Evolutionary conservation across 306 rosid species (phyloP), one percentile per base, ranked within the genome.

Genomic region (Ormosia emarginata): DNA sequence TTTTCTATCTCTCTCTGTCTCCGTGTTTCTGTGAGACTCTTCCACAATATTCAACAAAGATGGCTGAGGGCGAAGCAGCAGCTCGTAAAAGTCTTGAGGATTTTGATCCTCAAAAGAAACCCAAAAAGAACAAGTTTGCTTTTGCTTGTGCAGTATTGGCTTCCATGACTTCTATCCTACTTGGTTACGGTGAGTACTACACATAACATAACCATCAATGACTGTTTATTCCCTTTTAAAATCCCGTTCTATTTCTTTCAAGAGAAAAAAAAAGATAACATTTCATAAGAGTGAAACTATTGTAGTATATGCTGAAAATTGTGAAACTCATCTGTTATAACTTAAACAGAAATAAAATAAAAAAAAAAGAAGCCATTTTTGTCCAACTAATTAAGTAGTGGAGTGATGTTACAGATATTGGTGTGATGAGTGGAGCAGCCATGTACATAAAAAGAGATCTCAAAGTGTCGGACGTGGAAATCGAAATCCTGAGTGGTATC

Each of bases 391-490:
- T n/a, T n/a, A n/a, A n/a, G n/a, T n/a, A n/a, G n/a, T n/a, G n/a
- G n/a, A n/a, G n/a, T n/a, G 24, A 24, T 49, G 82, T 61, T 49
- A 49, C 87, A 93, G 98, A 93, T 86, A 88, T 91, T 56, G 96
- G 96, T 55, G 98, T 93, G 47, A 93, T 93, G 94, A 93, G 97
- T 73, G 97, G 97, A 86, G 97, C 96, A 1, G 83, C 12, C 0
- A 34, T 88, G 9, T 88, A 53, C 72, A 93, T 93, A 53, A 2
- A 90, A 77, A 3, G 78, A 0, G 98, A 93, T 67, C 82, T 93
- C 36, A 76, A 64, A 46, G 6, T 91, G n/a, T 43, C 77, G 4
- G 93, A 93, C 41, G 55, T 17, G 2, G 8, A 93, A 43, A 68
- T 93, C 1, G 96, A 91, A 67, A 29, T 93, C 37, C 89, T 93